Evolutionary conservation across 2,329 filamentous ascomycete genomes (phyloP).

Genomic region (Penicillium sp.): DNA sequence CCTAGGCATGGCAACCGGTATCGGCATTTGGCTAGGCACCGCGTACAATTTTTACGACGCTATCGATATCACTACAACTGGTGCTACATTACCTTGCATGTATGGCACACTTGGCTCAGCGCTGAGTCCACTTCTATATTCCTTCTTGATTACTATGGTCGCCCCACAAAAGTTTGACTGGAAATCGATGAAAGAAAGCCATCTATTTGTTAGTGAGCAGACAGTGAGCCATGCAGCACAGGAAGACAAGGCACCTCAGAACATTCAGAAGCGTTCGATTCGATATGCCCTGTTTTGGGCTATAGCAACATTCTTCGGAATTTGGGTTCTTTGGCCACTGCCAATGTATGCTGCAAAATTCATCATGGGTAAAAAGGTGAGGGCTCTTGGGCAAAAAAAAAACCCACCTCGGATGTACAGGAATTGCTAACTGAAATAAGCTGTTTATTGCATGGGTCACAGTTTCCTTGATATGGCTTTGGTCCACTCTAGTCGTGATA

Average conservation of each 20-base stretch:
- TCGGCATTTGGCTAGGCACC: slow-evolving; percentile 36
- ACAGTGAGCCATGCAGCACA: slow-evolving; percentile 10
- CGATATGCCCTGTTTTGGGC: slow-evolving; percentile 18
- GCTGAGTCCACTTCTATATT: slow-evolving; percentile 17
- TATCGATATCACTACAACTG: slow-evolving; percentile 29
- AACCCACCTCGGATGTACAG: neutral
- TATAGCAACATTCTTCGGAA: slow-evolving; percentile 13
- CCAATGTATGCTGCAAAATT: slow-evolving; percentile 47
- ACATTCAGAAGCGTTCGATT: slow-evolving; percentile 16
- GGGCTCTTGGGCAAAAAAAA: neutral
- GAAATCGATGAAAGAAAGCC: slow-evolving; percentile 17
- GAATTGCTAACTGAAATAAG: neutral
- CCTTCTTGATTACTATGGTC: slow-evolving; percentile 24
- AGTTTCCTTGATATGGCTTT: neutral
- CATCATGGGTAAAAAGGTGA: neutral
- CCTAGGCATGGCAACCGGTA: slow-evolving; percentile 18
- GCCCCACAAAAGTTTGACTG: slow-evolving; percentile 26
- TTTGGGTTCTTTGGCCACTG: slow-evolving; percentile 50
- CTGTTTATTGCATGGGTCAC: neutral
- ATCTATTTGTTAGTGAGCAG: slow-evolving; percentile 7
- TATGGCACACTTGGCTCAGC: slow-evolving; percentile 18
- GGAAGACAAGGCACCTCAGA: neutral
- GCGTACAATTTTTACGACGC: slow-evolving; percentile 35
- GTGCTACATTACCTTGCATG: slow-evolving; percentile 4
- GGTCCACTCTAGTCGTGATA: neutral